Conservation (phyloP, 2,329 filamentous ascomycete species). For the Corynespora cassiicola region DNA sequence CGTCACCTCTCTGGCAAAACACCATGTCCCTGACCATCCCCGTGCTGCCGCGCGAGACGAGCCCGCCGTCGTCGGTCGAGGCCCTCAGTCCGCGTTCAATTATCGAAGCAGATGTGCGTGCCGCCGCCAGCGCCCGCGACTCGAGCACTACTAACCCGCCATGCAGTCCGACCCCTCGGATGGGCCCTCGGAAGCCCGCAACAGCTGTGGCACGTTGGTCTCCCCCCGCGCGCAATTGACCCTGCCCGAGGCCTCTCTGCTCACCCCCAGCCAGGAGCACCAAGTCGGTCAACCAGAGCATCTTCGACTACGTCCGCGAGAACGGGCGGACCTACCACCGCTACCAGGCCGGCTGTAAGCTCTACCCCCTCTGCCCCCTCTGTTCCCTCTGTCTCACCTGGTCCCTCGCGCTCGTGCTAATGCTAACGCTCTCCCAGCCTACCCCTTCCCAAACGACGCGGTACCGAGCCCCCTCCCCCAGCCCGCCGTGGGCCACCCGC, state of each 20-base stretch:
- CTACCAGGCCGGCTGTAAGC: slow-evolving; percentile 47
- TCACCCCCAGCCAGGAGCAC: slow-evolving; percentile 39
- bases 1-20: slow-evolving; percentile 15
- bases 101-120: slow-evolving; percentile 33
- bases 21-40: slow-evolving; percentile 31
- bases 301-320: slow-evolving; percentile 46
- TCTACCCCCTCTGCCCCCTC: background rate
- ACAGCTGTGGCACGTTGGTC: slow-evolving; percentile 42
- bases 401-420: background rate
- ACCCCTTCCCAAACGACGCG: slow-evolving; percentile 47
- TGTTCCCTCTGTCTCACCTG: too few relatives aligned
- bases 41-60: slow-evolving; percentile 21
- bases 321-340: slow-evolving; percentile 50
- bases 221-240: slow-evolving; percentile 9
- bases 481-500: background rate
- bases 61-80: slow-evolving; percentile 26
- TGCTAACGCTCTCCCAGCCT: slow-evolving; percentile 40
- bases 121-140: slow-evolving; percentile 1
- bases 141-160: slow-evolving; percentile 10
- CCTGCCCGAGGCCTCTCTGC: too few relatives aligned
- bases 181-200: slow-evolving; percentile 32
- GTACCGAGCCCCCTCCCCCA: slow-evolving; percentile 24
- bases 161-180: slow-evolving; percentile 42
- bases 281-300: slow-evolving; percentile 47
- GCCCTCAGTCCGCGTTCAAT: slow-evolving; percentile 28